These are phyloP conservation scores for Myxozyma sirexii DNA, from an alignment of 805 yeast genomes.

Conservation along the genomic window DNA sequence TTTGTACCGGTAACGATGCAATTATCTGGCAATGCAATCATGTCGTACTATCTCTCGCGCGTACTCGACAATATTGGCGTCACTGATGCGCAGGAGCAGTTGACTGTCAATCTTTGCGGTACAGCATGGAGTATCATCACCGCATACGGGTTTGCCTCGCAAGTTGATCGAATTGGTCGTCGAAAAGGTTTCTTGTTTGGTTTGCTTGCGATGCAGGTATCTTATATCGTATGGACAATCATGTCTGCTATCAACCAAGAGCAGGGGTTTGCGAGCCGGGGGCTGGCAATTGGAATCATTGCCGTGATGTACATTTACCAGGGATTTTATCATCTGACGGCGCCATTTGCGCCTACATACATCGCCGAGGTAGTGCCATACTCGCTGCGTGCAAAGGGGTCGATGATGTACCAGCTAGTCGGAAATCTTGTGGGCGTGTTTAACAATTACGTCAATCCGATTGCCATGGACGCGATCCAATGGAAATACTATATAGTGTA, in stretches of 20 bases:
- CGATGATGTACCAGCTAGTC: slow-evolving; percentile 34
- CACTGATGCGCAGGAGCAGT: slow-evolving; percentile 43
- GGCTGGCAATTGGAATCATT: slow-evolving; percentile 51
- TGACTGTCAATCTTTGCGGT: slow-evolving; percentile 51
- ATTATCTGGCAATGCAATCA: slow-evolving; percentile 56
- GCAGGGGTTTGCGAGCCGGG: slow-evolving; percentile 48
- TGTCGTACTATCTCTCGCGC: slow-evolving; percentile 54
- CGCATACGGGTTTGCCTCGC: slow-evolving; percentile 41
- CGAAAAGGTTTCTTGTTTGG: slow-evolving; percentile 39
- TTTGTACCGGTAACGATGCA: slow-evolving; percentile 49
- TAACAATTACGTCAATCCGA: slow-evolving; percentile 44
- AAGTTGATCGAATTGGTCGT: slow-evolving; percentile 39
- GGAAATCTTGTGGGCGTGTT: slow-evolving; percentile 34
- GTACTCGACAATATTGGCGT: slow-evolving; percentile 59
- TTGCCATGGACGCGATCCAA: slow-evolving; percentile 48
- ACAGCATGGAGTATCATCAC: slow-evolving; percentile 44
- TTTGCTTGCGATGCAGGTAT: slow-evolving; percentile 44
- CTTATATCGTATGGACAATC: slow-evolving; percentile 50
- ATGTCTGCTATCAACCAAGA: slow-evolving; percentile 53
- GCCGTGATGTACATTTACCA: slow-evolving; percentile 51
- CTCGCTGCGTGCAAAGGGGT: slow-evolving; percentile 46
- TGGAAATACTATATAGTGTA: slow-evolving; percentile 53
- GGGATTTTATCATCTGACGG: slow-evolving; percentile 48
- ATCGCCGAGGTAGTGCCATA: slow-evolving; percentile 41
- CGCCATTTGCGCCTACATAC: slow-evolving; percentile 51